Conservation (phyloP, 2,329 filamentous ascomycete genomes). For the Aspergillus quadrilineatus region DNA sequence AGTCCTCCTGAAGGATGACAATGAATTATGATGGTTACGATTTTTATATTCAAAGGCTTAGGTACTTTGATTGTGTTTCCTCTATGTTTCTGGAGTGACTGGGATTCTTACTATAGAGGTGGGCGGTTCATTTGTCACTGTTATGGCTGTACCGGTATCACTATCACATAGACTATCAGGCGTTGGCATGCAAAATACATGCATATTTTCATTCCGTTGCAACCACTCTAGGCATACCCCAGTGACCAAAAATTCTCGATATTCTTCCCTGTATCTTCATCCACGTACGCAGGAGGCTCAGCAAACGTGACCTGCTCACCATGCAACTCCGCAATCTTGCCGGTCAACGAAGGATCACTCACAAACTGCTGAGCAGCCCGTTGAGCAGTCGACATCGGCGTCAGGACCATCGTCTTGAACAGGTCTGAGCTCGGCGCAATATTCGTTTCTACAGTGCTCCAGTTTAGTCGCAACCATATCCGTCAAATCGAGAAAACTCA, state of each 20-base stretch:
- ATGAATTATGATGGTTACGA: slow-evolving; percentile 21
- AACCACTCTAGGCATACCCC: slow-evolving; percentile 43
- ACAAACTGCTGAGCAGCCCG: slow-evolving; percentile 47
- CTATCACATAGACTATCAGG: neutral
- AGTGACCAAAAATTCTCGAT: slow-evolving; percentile 50
- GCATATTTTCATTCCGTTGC: neutral
- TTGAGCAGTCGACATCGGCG: slow-evolving; percentile 52
- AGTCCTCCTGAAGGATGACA: slow-evolving; percentile 39
- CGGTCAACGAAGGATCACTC: slow-evolving; percentile 42
- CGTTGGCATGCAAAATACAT: neutral
- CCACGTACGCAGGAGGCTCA: slow-evolving; percentile 47
- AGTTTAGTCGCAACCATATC: neutral
- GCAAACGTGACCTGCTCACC: slow-evolving; percentile 51
- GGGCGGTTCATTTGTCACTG: neutral
- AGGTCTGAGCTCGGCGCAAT: slow-evolving; percentile 47
- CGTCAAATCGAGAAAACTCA: slow-evolving; percentile 27
- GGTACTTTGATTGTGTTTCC: neutral
- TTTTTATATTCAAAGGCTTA: neutral
- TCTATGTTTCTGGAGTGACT: neutral
- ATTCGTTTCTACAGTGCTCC: slow-evolving; percentile 42
- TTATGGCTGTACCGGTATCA: neutral
- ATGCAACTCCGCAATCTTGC: slow-evolving; percentile 53
- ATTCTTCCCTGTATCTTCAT: slow-evolving; percentile 50
- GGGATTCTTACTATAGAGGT: neutral
- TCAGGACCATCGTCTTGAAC: slow-evolving; percentile 52